A percentile compares a stretch with the other conserved stretches of the same genome.
phyloP scores from a whole-genome alignment of 2,329 filamentous ascomycete species.

The Rutstroemia sp. region DNA sequence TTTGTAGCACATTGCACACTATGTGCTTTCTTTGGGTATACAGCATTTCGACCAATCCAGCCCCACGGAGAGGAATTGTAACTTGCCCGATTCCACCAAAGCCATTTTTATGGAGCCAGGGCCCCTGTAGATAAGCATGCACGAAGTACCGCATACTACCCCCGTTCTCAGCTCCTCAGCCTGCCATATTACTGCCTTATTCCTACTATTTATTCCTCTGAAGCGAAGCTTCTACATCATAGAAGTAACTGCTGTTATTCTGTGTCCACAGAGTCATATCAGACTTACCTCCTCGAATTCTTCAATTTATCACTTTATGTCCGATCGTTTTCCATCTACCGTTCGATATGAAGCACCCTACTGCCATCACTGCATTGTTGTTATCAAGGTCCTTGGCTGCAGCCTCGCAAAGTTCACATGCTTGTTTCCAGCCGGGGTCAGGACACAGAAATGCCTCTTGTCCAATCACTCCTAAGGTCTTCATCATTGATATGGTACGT shows the following conservation, averaged over 20 bases:
- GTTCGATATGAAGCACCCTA: neutral
- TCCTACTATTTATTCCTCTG: too few species aligned
- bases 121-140: too few species aligned
- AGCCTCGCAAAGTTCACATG: neutral
- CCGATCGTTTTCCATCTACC: neutral
- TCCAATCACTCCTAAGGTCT: conserved; percentile 30
- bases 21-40: too few species aligned
- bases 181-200: too few species aligned
- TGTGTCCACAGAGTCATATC: neutral
- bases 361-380: neutral
- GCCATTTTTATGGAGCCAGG: too few species aligned
- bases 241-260: neutral
- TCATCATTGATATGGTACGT: conserved; percentile 3
- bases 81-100: too few species aligned
- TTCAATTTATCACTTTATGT: too few species aligned
- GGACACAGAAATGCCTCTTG: neutral
- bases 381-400: neutral
- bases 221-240: neutral
- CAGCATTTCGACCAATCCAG: too few species aligned
- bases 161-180: too few species aligned
- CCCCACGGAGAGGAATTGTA: too few species aligned
- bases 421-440: neutral
- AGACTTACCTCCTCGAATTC: rapidly evolving
- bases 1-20: too few species aligned
- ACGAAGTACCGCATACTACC: too few species aligned